Percentiles rank a stretch among this genome's conserved stretches.
Evolutionary conservation across 768 basidiomycete species (phyloP).

Genomic region (Suillus placidus): DNA sequence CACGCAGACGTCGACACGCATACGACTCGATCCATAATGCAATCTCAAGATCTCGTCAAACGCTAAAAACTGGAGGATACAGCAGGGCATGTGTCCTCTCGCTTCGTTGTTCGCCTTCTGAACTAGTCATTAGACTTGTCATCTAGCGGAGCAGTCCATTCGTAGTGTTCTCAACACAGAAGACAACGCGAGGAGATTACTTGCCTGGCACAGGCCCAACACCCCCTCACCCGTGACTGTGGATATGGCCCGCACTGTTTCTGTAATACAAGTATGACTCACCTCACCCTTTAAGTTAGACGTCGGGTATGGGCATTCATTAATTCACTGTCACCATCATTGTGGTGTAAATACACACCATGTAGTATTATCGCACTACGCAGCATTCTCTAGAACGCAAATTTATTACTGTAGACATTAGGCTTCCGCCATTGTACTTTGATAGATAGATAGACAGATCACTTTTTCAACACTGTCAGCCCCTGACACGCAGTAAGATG

Average conservation of each 20-base stretch:
- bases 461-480: not conserved
- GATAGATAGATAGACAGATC: not conserved
- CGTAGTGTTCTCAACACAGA: constrained; percentile 59
- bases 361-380: not conserved
- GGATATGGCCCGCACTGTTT: not conserved
- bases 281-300: not conserved
- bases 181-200: constrained; percentile 60
- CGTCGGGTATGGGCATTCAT: not conserved
- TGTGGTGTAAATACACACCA: not conserved
- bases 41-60: constrained; percentile 62
- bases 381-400: not conserved
- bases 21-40: constrained; percentile 76
- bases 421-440: not conserved
- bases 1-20: constrained; percentile 63
- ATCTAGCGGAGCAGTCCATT: constrained; percentile 65
- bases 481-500: not conserved
- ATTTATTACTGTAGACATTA: not conserved
- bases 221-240: not conserved
- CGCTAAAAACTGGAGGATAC: constrained; percentile 52
- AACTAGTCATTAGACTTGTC: constrained; percentile 50
- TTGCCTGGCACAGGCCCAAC: constrained; percentile 50
- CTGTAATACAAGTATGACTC: not conserved
- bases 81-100: constrained; percentile 38
- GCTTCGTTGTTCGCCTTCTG: constrained; percentile 11
- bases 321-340: not conserved